Percentiles rank a stretch among this genome's conserved stretches.
Conservation (phyloP, 1,284 basidiomycete species). For the Cronartium quercuum region DNA sequence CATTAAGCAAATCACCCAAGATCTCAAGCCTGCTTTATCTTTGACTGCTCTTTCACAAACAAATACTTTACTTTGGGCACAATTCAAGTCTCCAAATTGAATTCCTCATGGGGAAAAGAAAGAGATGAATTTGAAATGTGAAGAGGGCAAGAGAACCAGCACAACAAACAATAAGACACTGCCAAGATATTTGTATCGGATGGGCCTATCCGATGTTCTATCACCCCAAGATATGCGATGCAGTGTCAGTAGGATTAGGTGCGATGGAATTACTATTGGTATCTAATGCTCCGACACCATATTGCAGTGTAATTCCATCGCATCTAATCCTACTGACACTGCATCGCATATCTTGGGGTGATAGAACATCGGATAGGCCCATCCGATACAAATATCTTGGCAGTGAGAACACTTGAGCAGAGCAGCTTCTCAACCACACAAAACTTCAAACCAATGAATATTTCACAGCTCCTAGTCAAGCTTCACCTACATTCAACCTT, state of each 20-base stretch:
- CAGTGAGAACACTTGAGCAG: background rate
- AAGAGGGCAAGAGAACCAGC: background rate
- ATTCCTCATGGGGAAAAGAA: background rate
- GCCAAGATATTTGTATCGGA: too few relatives aligned
- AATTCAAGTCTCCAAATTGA: background rate
- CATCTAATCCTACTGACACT: too few relatives aligned
- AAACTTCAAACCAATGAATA: background rate
- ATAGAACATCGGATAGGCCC: too few relatives aligned
- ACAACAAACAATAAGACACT: background rate
- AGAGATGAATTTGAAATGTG: background rate
- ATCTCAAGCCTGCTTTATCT: background rate
- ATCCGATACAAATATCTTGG: too few relatives aligned
- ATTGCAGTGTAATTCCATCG: too few relatives aligned
- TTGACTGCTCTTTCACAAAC: background rate
- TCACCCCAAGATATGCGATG: too few relatives aligned
- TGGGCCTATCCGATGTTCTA: too few relatives aligned
- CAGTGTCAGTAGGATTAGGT: too few relatives aligned
- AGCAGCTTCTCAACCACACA: background rate
- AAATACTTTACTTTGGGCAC: background rate
- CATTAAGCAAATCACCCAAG: background rate
- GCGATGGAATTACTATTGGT: too few relatives aligned
- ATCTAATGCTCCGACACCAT: too few relatives aligned
- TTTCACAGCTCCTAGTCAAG: background rate
- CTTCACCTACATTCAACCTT: background rate
- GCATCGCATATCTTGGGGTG: too few relatives aligned